Evolutionary conservation across 2,329 filamentous ascomycete species (phyloP), one percentile per base, ranked within the genome.

Genomic region (Parascedosporium putredinis): DNA sequence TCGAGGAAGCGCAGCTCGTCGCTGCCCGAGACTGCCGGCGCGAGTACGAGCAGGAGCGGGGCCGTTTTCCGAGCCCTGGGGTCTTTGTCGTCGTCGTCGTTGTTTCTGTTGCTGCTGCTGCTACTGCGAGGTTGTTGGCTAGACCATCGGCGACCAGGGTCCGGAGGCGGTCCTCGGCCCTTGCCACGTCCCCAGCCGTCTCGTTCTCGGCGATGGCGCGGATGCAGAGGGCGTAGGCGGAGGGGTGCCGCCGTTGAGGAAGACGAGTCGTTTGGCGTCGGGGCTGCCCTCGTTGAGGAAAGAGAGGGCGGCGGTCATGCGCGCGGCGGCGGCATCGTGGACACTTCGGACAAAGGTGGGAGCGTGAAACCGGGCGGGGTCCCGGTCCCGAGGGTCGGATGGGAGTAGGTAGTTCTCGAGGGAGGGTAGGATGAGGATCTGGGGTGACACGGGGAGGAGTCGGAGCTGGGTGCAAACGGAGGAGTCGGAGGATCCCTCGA

Each of bases 161-260:
- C 22, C 69, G 67, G 56, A 79, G 81, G 18, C 76, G 64, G 2
- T 60, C 59, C 57, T 76, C 72, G 0, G 79, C 79, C 51, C 67
- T 66, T n/a, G 57, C 54, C 12, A 70, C 55, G 55, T 78, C 67
- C 2, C 75, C 77, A 34, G 67, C 58, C 1, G 74, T 76, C 50
- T 75, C 62, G 51, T 77, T 65, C 47, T 74, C 62, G 59, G 73
- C 73, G 47, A 84, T 79, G 25, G 67, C 65, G 31, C 66, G 63
- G 50, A 83, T 70, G 56, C 79, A 83, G 22, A 72, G 64, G 5
- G 72, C 63, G 49, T 75, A 72, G 1, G 78, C 78, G 50, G 72
- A 68, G 8, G 67, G 3, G 75, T 76, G 8, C 80, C 78, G 3
- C 79, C 80, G 48, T 79, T 73, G 61, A 80, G 65, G 55, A 84